phyloP scores from a whole-genome alignment of 495 filamentous ascomycete species.

The Hyphodiscus hymeniophilus region DNA sequence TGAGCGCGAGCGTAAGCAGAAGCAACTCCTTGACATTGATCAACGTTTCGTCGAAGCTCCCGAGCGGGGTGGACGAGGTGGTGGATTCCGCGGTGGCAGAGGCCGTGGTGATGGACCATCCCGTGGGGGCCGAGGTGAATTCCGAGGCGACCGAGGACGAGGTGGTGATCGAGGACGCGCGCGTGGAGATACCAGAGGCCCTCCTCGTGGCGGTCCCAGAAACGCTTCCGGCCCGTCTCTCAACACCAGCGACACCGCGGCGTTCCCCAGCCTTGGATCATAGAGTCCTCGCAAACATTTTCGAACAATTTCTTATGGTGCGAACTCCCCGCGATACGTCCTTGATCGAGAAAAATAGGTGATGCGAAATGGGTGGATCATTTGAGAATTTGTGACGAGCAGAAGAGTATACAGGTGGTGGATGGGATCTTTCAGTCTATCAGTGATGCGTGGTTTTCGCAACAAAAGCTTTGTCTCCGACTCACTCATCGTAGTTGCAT shows the following conservation, averaged over 20 bases:
- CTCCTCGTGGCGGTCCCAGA: conserved; percentile 23
- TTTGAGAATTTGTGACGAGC: conserved; percentile 10
- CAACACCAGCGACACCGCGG: conserved; percentile 56
- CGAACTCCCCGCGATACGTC: conserved; percentile 3
- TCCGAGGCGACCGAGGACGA: conserved; percentile 31
- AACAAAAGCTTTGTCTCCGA: conserved; percentile 9
- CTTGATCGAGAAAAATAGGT: conserved; percentile 17
- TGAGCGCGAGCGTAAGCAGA: conserved; percentile 85
- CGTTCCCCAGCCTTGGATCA: conserved; percentile 67
- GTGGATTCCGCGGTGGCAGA: conserved; percentile 41
- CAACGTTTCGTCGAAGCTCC: conserved; percentile 62
- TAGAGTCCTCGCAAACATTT: conserved; percentile 20
- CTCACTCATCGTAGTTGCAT: conserved; percentile 6
- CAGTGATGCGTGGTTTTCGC: conserved; percentile 8
- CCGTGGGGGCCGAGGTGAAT: conserved; percentile 42
- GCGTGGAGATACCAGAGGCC: conserved; percentile 32
- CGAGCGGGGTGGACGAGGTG: conserved; percentile 41
- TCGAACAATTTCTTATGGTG: conserved; percentile 2
- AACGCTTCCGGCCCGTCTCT: conserved; percentile 29
- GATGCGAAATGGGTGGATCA: conserved; percentile 9
- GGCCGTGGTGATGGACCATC: conserved; percentile 44
- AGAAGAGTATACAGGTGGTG: conserved; percentile 12
- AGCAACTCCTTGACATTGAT: conserved; percentile 83
- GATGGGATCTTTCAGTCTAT: conserved; percentile 8
- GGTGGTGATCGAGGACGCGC: conserved; percentile 30